Percentiles rank a stretch among this genome's conserved stretches.
Conservation (phyloP, 352 stramenopile genomes). For the Phytophthora megakarya region DNA sequence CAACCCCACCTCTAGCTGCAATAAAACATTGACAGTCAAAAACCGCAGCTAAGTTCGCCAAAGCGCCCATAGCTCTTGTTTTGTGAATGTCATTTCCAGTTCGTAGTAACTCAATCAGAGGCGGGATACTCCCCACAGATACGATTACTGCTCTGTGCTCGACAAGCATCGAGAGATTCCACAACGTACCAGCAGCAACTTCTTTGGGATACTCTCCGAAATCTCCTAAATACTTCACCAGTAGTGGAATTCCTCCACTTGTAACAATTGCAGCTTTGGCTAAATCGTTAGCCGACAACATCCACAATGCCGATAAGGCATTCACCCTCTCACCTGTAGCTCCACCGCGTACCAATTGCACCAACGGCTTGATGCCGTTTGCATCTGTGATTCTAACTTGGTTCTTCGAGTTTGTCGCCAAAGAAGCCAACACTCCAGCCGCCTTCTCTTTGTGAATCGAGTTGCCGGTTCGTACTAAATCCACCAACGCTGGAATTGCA, state of each 20-base stretch:
- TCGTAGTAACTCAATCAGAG: neutral
- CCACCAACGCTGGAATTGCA: constrained; percentile 8
- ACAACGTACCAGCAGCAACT: constrained; percentile 1
- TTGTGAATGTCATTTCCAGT: constrained; percentile 4
- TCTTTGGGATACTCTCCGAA: constrained; percentile 13
- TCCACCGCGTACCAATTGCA: constrained; percentile 3
- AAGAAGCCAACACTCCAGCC: constrained; percentile 15
- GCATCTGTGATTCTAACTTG: neutral
- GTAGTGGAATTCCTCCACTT: neutral
- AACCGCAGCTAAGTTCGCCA: constrained; percentile 3
- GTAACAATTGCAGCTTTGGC: neutral
- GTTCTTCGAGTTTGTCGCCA: constrained; percentile 13
- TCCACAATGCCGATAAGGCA: constrained; percentile 5
- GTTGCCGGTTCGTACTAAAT: constrained; percentile 12
- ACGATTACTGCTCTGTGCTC: constrained; percentile 14
- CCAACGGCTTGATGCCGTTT: constrained; percentile 1
- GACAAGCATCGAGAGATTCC: constrained; percentile 17
- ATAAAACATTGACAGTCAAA: constrained; percentile 1
- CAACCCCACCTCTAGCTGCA: constrained; percentile 3
- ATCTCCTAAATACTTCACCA: constrained; percentile 4
- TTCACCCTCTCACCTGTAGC: constrained; percentile 6
- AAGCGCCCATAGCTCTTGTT: neutral
- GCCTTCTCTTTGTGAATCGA: constrained; percentile 18
- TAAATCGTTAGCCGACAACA: constrained; percentile 7
- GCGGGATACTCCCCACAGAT: constrained; percentile 2